Base-by-base conservation (phyloP, 2,329 filamentous ascomycete genomes). In the Neopestalotiopsis clavispora region DNA sequence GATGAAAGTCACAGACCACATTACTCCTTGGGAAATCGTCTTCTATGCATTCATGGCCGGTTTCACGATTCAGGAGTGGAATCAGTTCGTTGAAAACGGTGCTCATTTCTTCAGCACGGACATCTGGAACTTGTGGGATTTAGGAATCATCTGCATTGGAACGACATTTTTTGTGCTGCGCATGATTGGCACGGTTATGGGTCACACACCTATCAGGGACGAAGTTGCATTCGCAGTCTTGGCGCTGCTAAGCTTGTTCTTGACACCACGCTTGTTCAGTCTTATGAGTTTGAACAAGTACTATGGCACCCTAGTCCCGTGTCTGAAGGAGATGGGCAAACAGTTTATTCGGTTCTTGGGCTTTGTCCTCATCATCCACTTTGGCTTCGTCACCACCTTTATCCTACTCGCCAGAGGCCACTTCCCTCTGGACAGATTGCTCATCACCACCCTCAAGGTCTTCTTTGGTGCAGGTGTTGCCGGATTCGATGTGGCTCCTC, bases 311-410 rank as follows among this genome's bases (percentile, higher is more conserved):
- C 60, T 63, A 3, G 30, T 63, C 20, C 60, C 60, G 4, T 38
- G 32, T n/a, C 32, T 63, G 12, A 63, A 63, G 20, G 60, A 63
- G 32, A 63, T 63, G 60, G 60, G 60, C 0, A 63, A 63, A 32
- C 60, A 63, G n/a, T 63, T 63, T 38, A 20, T 63, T 30, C 60
- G 60, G 32, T 63, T 63, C 34, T 14, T 42, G 34, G 60, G 60
- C 2, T 63, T 63, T 10, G 38, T 42, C 4, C 38, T 63, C 32
- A 42, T 63, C 60, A 45, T 63, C 10, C 34, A 63, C 32, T 34
- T 63, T 13, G 60, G 60, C n/a, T 63, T 63, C 32, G 28, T 63
- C 60, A 63, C 23, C 60, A 63, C 60, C 14, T 63, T 63, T 30
- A n/a, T n/a, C n/a, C 34, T 63, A 1, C 38, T 63, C 2, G 60